A percentile compares a stretch with the other conserved stretches of the same genome.
Conservation (phyloP, 306 rosid genomes). For the Glycyrrhiza uralensis region DNA sequence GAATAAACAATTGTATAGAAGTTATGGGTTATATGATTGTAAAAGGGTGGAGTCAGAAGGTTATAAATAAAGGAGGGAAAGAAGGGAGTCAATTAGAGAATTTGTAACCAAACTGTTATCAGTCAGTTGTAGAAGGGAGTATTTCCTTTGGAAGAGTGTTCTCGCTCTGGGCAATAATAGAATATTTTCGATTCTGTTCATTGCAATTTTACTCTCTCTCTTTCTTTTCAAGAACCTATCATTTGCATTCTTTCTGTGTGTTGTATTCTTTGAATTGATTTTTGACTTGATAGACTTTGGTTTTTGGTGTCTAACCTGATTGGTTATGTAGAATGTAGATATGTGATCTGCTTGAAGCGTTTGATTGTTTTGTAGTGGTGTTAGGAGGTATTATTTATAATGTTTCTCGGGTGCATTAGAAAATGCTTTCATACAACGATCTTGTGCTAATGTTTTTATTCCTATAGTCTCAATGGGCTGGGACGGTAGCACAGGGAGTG, state of each 20-base stretch:
- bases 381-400: not conserved
- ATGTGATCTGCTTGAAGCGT: not conserved
- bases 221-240: too few relatives aligned
- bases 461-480: conserved; percentile 64
- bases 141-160: too few relatives aligned
- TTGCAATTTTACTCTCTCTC: too few relatives aligned
- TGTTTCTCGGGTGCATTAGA: not conserved
- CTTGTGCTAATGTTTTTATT: conserved; percentile 29
- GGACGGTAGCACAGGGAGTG: conserved; percentile 41
- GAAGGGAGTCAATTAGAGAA: too few relatives aligned
- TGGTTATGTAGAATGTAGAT: conserved; percentile 8
- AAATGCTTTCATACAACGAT: not conserved
- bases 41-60: too few relatives aligned
- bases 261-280: conserved; percentile 3
- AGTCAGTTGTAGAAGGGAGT: too few relatives aligned
- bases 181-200: too few relatives aligned
- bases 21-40: too few relatives aligned
- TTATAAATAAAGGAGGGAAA: too few relatives aligned
- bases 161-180: too few relatives aligned
- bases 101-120: too few relatives aligned
- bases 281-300: not conserved
- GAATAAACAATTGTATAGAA: too few relatives aligned
- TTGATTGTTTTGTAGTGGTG: not conserved
- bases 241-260: not conserved
- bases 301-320: not conserved